Base-by-base conservation (phyloP, 768 basidiomycete species). In the Kockovaella imperatae region DNA sequence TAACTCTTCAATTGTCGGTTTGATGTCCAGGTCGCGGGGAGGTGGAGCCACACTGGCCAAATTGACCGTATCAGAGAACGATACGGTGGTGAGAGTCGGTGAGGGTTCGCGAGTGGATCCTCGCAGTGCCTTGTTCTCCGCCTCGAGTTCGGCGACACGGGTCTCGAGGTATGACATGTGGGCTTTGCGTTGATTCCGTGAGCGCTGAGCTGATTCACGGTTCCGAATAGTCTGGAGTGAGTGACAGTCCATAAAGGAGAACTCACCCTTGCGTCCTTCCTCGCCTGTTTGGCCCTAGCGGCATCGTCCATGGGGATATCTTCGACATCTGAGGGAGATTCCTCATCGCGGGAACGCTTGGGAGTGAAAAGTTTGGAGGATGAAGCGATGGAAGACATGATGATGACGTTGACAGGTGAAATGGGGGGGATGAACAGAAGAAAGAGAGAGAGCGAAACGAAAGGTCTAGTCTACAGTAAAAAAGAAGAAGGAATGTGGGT, bases 201-300 rank as follows among this genome's bases (percentile, higher is more conserved):
- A 87, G 74, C 89, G 85, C 76, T 93, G 89, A 4, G 88, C 88
- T 1, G 89, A 89, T 69, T 91, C 87, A 42, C 88, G 80, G 73
- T 93, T 93, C 48, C 89, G 82, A 73, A 89, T 86, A 14, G 86
- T 87, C 56, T 89, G 78, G 40, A 85, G 32, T 17, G 17, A 7
- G 14, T 20, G 35, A 25, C n/a, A 11, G 17, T 20, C 7, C 5
- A 13, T 5, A 6, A 11, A 20, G 24, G 6, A 26, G 15, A 17
- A 48, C 46, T 48, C 26, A 48, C 46, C n/a, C 46, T 29, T 5
- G 46, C 46, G 15, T 38, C 46, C 14, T 38, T 36, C 17, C 46
- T 26, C 11, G 35, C 46, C 11, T 24, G 25, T 20, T 48, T 48
- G 20, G 46, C 46, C 21, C 21, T 29, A 10, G 35, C 35, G 13